Base-by-base conservation (phyloP, 768 basidiomycete species). In the Auricularia cornea region DNA sequence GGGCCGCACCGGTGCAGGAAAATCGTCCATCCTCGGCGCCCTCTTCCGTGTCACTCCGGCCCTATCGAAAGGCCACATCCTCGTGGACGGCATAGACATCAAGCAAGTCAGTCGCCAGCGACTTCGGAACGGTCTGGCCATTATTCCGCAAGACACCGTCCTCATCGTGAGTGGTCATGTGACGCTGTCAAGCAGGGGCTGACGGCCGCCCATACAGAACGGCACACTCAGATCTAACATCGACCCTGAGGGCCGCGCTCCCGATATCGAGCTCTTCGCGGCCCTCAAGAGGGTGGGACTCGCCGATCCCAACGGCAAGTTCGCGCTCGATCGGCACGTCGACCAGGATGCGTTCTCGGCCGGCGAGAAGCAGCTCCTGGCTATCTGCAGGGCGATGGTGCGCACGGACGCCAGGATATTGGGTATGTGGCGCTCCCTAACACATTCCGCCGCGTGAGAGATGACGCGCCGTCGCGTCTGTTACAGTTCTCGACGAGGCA, bases 141-240 rank as follows among this genome's bases (percentile, higher is more conserved):
- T 89, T 44, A 87, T 91, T 14, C 89, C 88, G 1, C 89, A 89
- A 72, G 84, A 87, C 54, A 77, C 76, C 18, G 78, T 81, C n/a
- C 70, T 86, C 18, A 86, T 84, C 84, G 65, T 66, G 30, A 20
- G 65, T 57, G 48, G 59, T 40, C 72, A 70, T 10, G 70, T 69
- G 5, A 20, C 26, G 28, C 28, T 20, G 23, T 26, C 20, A 41
- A 68, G 74, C 20, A 60, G 72, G 59, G 56, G 56, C 68, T 59
- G 54, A 32, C n/a, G 44, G 16, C 44, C 0, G 12, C 12, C 23
- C 20, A 48, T 20, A 5, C 44, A 48, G 44, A 23, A 18, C 44
- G 44, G 44, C 23, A 6, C 44, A 6, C 23, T 48, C 20, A 48
- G 44, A 20, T 20, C 44, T 5, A 48, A 48, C 23, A 48, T 48